Conservation (phyloP, 2,329 filamentous ascomycete genomes). For the Fusarium clavum region DNA sequence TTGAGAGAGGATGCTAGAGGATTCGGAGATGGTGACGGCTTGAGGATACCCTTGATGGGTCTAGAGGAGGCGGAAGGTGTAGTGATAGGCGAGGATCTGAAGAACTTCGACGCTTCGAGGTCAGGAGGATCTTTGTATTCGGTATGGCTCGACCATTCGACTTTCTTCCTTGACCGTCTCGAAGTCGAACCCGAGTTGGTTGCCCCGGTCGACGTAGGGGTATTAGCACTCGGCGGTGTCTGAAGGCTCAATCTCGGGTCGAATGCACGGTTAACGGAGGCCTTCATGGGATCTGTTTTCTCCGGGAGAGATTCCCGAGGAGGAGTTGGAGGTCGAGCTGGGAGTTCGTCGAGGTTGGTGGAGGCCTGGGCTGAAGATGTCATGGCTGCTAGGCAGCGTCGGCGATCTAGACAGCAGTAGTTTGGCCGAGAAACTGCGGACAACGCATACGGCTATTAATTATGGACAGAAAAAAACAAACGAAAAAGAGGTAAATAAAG, state of each 20-base stretch:
- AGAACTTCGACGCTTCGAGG: slow-evolving; percentile 51
- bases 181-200: slow-evolving; percentile 58
- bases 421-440: slow-evolving; percentile 43
- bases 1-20: slow-evolving; percentile 56
- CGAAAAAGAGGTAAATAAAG: slow-evolving; percentile 4
- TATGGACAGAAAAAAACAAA: slow-evolving; percentile 3
- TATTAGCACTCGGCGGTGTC: slow-evolving; percentile 64
- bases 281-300: slow-evolving; percentile 51
- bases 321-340: slow-evolving; percentile 73
- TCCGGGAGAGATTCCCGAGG: slow-evolving; percentile 66
- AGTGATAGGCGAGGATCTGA: slow-evolving; percentile 56
- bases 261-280: slow-evolving; percentile 53
- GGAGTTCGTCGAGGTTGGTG: slow-evolving; percentile 62
- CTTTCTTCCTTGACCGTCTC: slow-evolving; percentile 62
- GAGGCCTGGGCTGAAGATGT: slow-evolving; percentile 56
- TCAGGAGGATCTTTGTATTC: slow-evolving; percentile 67
- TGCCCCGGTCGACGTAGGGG: slow-evolving; percentile 56
- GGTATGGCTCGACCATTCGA: slow-evolving; percentile 68
- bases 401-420: slow-evolving; percentile 55
- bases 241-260: slow-evolving; percentile 55
- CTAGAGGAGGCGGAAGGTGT: slow-evolving; percentile 55
- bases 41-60: slow-evolving; percentile 79
- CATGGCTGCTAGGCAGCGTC: slow-evolving; percentile 55
- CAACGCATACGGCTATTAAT: slow-evolving; percentile 38
- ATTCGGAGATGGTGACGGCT: slow-evolving; percentile 68